phyloP scores from a whole-genome alignment of 2,329 filamentous ascomycete species.

The Colletotrichum neosansevieriae region DNA sequence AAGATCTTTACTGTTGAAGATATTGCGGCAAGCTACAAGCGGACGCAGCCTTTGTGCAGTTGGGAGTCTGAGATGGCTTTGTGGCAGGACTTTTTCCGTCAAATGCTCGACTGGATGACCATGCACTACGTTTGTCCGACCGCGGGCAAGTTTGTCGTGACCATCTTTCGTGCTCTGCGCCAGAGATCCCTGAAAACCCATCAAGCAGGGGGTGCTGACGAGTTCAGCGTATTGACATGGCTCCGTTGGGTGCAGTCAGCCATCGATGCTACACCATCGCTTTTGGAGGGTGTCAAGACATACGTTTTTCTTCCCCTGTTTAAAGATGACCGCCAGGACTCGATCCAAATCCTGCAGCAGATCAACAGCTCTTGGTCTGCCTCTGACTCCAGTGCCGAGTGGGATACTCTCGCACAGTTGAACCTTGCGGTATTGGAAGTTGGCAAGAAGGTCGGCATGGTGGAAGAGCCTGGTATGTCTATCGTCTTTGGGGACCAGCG shows the following conservation, averaged over 20 bases:
- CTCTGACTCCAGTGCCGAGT: constrained; percentile 57
- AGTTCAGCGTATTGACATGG: constrained; percentile 61
- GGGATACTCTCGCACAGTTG: constrained; percentile 68
- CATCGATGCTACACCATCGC: constrained; percentile 60
- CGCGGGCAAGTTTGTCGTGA: constrained; percentile 71
- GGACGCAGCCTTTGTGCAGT: constrained; percentile 45
- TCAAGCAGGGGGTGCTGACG: constrained; percentile 38
- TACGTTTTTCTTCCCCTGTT: constrained; percentile 74
- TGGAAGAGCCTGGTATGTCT: constrained; percentile 72
- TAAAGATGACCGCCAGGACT: constrained; percentile 65
- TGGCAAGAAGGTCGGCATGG: constrained; percentile 76
- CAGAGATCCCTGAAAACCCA: constrained; percentile 44
- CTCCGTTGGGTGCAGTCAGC: constrained; percentile 67
- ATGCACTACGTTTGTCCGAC: constrained; percentile 69
- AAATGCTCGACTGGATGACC: constrained; percentile 67
- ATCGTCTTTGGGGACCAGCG: constrained; percentile 22
- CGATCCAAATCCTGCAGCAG: constrained; percentile 68
- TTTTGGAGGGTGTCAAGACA: constrained; percentile 72
- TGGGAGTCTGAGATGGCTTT: constrained; percentile 43
- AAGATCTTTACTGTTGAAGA: constrained; percentile 68
- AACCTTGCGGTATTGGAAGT: constrained; percentile 77
- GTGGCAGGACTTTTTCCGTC: constrained; percentile 65
- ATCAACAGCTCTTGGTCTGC: constrained; percentile 66
- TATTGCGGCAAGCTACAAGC: constrained; percentile 57
- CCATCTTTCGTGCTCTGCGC: constrained; percentile 63